A percentile compares a stretch with the other conserved stretches of the same genome.
phyloP scores from a whole-genome alignment of 495 filamentous ascomycete genomes.

The Evansstolkia leycettana region DNA sequence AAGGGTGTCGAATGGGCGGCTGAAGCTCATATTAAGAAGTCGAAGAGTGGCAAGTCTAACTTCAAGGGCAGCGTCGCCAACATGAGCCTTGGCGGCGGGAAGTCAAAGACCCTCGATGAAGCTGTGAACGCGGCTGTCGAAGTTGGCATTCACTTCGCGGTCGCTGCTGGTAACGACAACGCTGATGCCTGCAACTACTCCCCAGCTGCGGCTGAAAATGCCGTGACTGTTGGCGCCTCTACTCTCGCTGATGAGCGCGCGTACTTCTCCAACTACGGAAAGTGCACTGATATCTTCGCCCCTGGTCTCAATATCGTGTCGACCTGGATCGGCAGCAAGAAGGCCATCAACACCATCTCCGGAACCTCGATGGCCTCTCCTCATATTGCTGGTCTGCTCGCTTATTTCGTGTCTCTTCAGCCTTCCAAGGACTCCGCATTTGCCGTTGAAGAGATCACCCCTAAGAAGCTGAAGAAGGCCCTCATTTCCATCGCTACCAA shows the following conservation, averaged over 20 bases:
- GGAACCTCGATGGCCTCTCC: conserved; percentile 99
- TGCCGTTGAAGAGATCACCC: conserved; percentile 78
- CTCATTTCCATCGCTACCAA: conserved; percentile 74
- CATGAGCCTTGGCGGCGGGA: conserved; percentile 97
- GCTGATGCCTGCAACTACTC: conserved; percentile 99
- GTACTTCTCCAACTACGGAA: conserved; percentile 99
- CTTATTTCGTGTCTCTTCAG: conserved; percentile 96
- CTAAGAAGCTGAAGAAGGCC: conserved; percentile 84
- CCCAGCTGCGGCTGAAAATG: conserved; percentile 84
- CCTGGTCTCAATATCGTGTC: conserved; percentile 94
- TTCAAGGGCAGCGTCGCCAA: conserved; percentile 99
- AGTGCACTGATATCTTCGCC: conserved; percentile 98
- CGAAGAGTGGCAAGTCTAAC: conserved; percentile 62
- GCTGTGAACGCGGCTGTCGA: conserved; percentile 89
- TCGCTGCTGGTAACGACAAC: conserved; percentile 97
- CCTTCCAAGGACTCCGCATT: conserved; percentile 79
- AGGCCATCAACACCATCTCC: conserved; percentile 94
- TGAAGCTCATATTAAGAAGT: conserved; percentile 59
- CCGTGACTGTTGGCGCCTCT: conserved; percentile 93
- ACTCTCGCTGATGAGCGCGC: conserved; percentile 90
- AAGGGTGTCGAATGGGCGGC: conserved; percentile 97
- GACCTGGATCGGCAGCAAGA: conserved; percentile 94
- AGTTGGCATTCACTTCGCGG: conserved; percentile 89
- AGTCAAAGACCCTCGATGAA: conserved; percentile 76
- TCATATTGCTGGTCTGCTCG: conserved; percentile 89